Evolutionary conservation across 768 basidiomycete genomes (phyloP), one percentile per base, ranked within the genome.

Genomic region (Macrolepiota fuliginosa): DNA sequence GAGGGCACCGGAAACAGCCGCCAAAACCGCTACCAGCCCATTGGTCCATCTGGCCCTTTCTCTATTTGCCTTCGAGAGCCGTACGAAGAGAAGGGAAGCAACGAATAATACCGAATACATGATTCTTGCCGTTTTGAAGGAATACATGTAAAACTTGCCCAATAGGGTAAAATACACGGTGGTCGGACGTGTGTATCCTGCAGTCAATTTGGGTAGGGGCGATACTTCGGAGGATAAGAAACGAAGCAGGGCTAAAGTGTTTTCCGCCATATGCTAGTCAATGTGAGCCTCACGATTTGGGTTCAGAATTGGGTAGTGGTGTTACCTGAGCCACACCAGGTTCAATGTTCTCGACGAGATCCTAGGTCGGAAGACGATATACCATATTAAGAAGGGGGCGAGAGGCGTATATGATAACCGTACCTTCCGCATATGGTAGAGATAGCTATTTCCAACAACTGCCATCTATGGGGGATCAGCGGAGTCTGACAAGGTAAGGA

Each of bases 381-480:
- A 12, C 49, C n/a, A 45, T 47, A 49, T 57, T 40, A n/a, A 29
- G 7, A 32, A 3, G 51, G 13, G 15, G 56, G 2, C 24, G 62
- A 36, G 46, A 25, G 13, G 9, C 22, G 19, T 19, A 25, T 49
- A 49, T 22, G 1, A 12, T 36, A 36, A 19, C 64, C 70, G 1
- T 65, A 87, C 90, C 79, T 92, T 92, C 52, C 90, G 87, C 77
- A 94, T 98, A 73, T 98, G 95, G 70, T 97, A 98, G 56, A 94
- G 77, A 71, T 97, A 98, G 66, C 91, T 92, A 72, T 96, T 92
- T 13, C 93, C 92, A 2, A 96, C 87, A 27, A 96, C 77, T 0
- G 95, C 95, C 83, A 96, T 93, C 91, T 93, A 65, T n/a, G 32
- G 51, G 53, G 49, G 37, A 59, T 62, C 51, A 45, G 54, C 46